These are phyloP conservation scores for Schrenkiella parvula DNA, from an alignment of 345 rosid species.

Conservation along the genomic window DNA sequence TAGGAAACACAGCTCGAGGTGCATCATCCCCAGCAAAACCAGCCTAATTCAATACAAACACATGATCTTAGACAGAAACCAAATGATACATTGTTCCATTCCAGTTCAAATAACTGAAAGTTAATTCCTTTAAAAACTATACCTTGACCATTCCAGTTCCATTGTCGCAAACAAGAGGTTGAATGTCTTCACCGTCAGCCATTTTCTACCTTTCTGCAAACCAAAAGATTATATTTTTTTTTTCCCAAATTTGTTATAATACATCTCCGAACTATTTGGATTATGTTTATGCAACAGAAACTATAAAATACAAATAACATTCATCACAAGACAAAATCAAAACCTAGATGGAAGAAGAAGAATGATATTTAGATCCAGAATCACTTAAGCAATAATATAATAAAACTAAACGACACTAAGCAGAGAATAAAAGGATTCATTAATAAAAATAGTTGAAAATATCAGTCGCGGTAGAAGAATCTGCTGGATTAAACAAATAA, in stretches of 20 bases:
- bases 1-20: conserved; percentile 87
- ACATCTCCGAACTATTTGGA: no score
- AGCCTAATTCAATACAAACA: conserved; percentile 44
- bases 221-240: background rate
- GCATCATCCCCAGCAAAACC: conserved; percentile 98
- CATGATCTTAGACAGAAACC: background rate
- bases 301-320: background rate
- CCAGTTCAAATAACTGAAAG: background rate
- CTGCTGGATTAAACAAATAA: conserved; percentile 3
- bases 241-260: background rate
- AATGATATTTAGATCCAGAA: conserved; percentile 19
- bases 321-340: background rate
- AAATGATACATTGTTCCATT: conserved; percentile 3
- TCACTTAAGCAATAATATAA: conserved; percentile 1
- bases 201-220: conserved; percentile 40
- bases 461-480: conserved; percentile 15
- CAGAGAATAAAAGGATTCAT: background rate
- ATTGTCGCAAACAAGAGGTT: conserved; percentile 68
- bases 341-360: background rate
- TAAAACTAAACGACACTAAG: background rate
- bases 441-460: conserved; percentile 11
- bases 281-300: background rate
- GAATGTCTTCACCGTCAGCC: conserved; percentile 94
- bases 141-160: conserved; percentile 81
- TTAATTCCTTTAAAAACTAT: background rate